Evolutionary conservation across 148 eudicot species (phyloP).

Genomic region (Rhododendron henanense): DNA sequence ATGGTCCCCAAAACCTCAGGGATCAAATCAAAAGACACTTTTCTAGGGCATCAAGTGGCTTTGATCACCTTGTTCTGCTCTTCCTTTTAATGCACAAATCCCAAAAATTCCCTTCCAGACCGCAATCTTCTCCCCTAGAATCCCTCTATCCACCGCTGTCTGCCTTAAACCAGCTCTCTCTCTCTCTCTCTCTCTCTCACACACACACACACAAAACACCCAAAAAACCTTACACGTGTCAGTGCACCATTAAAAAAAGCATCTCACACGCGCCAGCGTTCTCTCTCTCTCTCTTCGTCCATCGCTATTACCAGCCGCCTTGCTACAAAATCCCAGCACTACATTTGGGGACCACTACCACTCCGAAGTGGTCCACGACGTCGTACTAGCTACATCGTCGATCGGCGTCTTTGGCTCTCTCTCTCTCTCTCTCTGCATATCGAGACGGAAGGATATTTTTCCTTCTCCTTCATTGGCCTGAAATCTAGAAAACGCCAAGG

Average conservation of each 20-base stretch:
- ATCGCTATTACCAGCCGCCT: not conserved
- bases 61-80: not conserved
- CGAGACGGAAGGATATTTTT: not conserved
- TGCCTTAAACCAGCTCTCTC: constrained; percentile 2
- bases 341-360: not conserved
- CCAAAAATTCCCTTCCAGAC: not conserved
- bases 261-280: not conserved
- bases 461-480: not conserved
- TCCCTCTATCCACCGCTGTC: not conserved
- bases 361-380: not conserved
- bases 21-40: not conserved
- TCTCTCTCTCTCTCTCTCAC: not conserved
- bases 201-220: too few relatives aligned
- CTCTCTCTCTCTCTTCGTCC: not conserved
- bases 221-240: too few relatives aligned
- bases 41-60: not conserved
- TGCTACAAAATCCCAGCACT: not conserved
- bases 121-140: not conserved
- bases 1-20: not conserved
- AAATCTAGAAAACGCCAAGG: not conserved
- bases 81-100: not conserved
- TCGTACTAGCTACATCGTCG: not conserved
- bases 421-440: not conserved
- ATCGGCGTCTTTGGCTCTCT: not conserved
- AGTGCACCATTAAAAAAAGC: not conserved